Percentiles rank a stretch among this genome's conserved stretches.
These are phyloP conservation scores for Leishmania lainsoni DNA, from an alignment of 208 protist genomes.

Conservation along the genomic window DNA sequence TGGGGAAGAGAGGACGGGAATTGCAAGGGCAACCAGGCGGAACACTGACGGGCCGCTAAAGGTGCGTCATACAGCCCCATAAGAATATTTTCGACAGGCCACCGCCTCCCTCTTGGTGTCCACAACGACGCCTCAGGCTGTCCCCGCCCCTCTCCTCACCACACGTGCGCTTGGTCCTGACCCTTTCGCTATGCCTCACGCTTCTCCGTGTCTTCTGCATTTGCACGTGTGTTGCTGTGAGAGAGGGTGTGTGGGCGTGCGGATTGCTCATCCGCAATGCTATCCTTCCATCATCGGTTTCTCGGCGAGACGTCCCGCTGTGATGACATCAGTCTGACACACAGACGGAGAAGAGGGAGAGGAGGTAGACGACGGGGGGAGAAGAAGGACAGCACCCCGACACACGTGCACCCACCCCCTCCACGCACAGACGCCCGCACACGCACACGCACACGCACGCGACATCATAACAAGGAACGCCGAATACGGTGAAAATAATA, in stretches of 20 bases:
- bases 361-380: background rate
- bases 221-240: background rate
- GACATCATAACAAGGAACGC: background rate
- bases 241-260: background rate
- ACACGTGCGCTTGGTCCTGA: background rate
- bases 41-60: background rate
- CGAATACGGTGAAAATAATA: background rate
- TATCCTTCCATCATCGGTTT: background rate
- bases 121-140: background rate
- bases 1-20: background rate
- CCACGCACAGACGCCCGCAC: background rate
- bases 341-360: background rate
- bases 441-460: background rate
- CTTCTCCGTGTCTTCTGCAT: background rate
- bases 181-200: background rate
- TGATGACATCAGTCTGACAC: background rate
- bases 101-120: background rate
- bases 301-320: background rate
- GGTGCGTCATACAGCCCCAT: background rate
- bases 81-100: background rate
- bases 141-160: background rate
- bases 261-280: background rate
- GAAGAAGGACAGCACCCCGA: background rate
- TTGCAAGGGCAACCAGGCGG: background rate
- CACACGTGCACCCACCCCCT: background rate